These are phyloP conservation scores for Iris macrosiphon DNA, from an alignment of 106 monocot species.

Conservation along the genomic window DNA sequence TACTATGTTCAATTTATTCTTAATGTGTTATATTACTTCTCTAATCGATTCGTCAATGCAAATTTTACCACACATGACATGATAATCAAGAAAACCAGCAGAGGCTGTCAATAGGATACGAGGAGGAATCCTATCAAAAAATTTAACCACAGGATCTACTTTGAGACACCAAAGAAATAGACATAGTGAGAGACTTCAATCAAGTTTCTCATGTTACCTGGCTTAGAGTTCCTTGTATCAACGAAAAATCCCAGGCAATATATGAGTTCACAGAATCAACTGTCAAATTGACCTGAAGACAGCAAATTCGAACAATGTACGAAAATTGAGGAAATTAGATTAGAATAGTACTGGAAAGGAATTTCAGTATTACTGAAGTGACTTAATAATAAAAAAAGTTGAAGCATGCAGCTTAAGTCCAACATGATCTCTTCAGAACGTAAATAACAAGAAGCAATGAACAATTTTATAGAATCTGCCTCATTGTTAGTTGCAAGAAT, in stretches of 20 bases:
- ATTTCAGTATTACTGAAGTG: background rate
- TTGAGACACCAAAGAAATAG: background rate
- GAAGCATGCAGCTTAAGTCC: background rate
- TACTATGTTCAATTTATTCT: no score
- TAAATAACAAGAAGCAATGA: background rate
- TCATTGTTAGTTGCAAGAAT: background rate
- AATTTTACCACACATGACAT: no score
- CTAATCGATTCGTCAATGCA: no score
- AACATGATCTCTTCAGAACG: background rate
- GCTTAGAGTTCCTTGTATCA: constrained; percentile 75
- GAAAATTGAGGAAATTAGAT: no score
- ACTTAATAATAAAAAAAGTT: background rate
- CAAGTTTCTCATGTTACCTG: no score
- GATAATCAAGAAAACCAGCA: no score
- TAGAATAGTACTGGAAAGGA: background rate
- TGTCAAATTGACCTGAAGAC: constrained; percentile 55
- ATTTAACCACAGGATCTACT: no score
- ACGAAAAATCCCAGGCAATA: constrained; percentile 97
- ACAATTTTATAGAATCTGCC: background rate
- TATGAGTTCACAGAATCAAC: constrained; percentile 92
- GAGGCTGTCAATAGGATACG: no score
- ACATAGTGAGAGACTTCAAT: no score
- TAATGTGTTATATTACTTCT: no score
- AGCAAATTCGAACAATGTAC: background rate
- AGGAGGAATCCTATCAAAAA: no score